phyloP scores from a whole-genome alignment of 2,329 filamentous ascomycete species.

The Ilyonectria sp. region DNA sequence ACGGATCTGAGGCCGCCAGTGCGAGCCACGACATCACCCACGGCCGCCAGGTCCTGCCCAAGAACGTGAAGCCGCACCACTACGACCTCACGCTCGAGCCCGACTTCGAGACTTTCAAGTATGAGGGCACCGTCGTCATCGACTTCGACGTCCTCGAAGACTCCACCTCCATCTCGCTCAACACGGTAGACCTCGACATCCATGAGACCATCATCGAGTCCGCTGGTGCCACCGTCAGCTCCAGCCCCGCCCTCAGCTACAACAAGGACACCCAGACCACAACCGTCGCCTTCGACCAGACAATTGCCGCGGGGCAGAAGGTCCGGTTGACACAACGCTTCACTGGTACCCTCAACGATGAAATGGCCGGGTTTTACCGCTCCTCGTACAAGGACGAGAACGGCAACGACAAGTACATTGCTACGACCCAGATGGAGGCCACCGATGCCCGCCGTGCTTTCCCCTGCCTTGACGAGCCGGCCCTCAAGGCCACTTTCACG shows the following conservation, averaged over 20 bases:
- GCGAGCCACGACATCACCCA: constrained; percentile 48
- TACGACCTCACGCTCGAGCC: constrained; percentile 95
- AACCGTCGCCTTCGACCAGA: constrained; percentile 83
- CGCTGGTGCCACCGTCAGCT: constrained; percentile 63
- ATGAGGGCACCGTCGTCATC: constrained; percentile 86
- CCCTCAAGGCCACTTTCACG: constrained; percentile 92
- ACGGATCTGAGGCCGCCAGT: constrained; percentile 43
- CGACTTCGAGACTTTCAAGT: constrained; percentile 89
- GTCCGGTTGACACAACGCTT: constrained; percentile 76
- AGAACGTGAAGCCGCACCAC: constrained; percentile 92
- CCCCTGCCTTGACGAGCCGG: constrained; percentile 96
- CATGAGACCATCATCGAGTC: constrained; percentile 69
- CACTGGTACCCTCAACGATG: constrained; percentile 86
- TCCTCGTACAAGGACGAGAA: constrained; percentile 91
- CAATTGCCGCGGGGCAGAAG: constrained; percentile 81
- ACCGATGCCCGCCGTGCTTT: constrained; percentile 94
- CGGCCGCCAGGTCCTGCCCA: constrained; percentile 85
- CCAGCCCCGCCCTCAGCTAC: constrained; percentile 71
- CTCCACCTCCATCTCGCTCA: constrained; percentile 87
- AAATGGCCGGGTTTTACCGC: constrained; percentile 98
- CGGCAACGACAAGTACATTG: constrained; percentile 85
- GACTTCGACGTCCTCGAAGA: constrained; percentile 90
- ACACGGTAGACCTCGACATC: constrained; percentile 90
- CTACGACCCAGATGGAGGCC: constrained; percentile 96
- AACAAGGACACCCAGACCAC: constrained; percentile 86